Percentiles rank a stretch among this genome's conserved stretches.
These are phyloP conservation scores for Biscogniauxia sp. DNA, from an alignment of 2,329 filamentous ascomycete species.

Conservation along the genomic window DNA sequence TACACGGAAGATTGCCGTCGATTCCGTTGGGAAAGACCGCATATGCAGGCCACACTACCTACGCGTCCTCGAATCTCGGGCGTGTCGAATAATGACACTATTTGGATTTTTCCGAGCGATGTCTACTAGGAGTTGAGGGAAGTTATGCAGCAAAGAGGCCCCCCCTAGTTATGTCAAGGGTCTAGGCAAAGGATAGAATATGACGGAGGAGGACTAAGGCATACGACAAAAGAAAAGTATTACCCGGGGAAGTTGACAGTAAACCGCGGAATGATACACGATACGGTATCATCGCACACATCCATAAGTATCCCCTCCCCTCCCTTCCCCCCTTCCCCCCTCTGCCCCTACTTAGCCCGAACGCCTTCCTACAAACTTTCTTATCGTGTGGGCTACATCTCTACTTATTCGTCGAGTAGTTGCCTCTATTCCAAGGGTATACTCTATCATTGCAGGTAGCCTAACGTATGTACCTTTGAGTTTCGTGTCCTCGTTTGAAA, in stretches of 20 bases:
- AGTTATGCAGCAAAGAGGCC: too few relatives aligned
- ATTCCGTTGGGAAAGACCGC: background rate
- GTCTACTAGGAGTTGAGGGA: too few relatives aligned
- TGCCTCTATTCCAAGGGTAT: background rate
- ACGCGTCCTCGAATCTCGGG: background rate
- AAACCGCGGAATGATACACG: background rate
- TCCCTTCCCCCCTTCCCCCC: too few relatives aligned
- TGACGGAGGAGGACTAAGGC: background rate
- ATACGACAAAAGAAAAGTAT: background rate
- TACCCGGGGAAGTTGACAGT: background rate
- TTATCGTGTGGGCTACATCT: background rate
- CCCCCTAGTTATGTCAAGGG: background rate
- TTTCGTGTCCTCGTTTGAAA: background rate
- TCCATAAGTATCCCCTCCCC: background rate
- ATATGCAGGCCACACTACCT: background rate
- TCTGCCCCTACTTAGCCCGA: background rate
- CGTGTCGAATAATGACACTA: too few relatives aligned
- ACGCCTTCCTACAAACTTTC: background rate
- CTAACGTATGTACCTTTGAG: background rate
- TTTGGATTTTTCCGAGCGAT: too few relatives aligned
- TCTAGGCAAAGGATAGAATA: background rate
- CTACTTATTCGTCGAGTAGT: background rate
- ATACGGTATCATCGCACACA: background rate
- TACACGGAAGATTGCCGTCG: background rate
- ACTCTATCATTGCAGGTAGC: background rate